Conservation (phyloP, 306 rosid species). For the Cotoneaster glaucophyllus region DNA sequence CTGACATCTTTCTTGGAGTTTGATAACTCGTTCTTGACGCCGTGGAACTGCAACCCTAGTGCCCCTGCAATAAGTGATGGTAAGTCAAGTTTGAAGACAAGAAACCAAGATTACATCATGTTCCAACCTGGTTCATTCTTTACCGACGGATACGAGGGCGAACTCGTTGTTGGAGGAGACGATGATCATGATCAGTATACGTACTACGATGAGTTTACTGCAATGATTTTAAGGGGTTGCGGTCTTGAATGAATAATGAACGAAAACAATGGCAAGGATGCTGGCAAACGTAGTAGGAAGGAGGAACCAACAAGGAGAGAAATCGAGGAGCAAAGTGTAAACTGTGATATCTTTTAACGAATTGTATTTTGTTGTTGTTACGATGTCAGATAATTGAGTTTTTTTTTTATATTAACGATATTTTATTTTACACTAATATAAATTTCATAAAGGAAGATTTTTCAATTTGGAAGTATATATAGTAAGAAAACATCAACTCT, state of each 20-base stretch:
- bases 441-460: too few relatives aligned
- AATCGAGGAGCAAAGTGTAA: neutral
- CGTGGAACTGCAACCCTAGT: slow-evolving; percentile 13
- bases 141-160: neutral
- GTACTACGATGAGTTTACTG: neutral
- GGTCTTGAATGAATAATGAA: neutral
- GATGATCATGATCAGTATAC: neutral
- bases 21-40: slow-evolving; percentile 19
- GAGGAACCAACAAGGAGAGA: neutral
- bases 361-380: too few relatives aligned
- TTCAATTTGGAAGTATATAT: neutral
- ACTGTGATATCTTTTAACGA: too few relatives aligned
- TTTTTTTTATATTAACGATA: too few relatives aligned
- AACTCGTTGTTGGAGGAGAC: neutral
- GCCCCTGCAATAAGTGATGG: neutral
- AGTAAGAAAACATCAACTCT: too few relatives aligned
- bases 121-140: slow-evolving; percentile 1
- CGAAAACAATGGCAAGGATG: neutral
- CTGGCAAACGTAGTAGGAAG: neutral
- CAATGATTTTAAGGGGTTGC: neutral
- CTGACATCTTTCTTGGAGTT: slow-evolving; percentile 22
- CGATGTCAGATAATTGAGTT: neutral
- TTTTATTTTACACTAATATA: too few relatives aligned
- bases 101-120: neutral
- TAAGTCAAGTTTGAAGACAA: neutral